Evolutionary conservation across 169 alveolate genomes (phyloP), one percentile per base, ranked within the genome.

Genomic region (Cryptosporidium ryanae): DNA sequence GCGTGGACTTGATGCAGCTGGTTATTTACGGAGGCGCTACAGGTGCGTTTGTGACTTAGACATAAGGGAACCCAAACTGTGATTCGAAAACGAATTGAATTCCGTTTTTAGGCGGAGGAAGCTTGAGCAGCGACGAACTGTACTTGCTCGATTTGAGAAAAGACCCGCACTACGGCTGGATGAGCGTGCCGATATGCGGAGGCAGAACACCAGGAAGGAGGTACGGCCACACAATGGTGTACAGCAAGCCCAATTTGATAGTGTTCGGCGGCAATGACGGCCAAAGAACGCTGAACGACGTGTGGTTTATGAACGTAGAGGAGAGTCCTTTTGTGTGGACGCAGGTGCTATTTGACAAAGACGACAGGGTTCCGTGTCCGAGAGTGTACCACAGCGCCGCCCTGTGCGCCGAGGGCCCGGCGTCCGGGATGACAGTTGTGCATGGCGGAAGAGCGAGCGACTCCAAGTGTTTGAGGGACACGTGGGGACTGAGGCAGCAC

Each of bases 251-350:
- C 13, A 95, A 94, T 89, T 91, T 98, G 44, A 92, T 98, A 17
- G 98, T 98, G 8, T 96, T 97, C 89, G 99, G 99, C 21, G 99
- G 99, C 2, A 98, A 98, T 93, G 97, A 98, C 63, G 99, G 99
- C 23, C 93, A 82, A 82, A 98, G 89, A 90, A 92, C 97, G 25
- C 94, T 96, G 55, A 97, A 97, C 89, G 99, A 98, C 92, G 98
- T 97, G 25, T 98, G 99, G 99, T 93, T 93, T 70, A 91, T 98
- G 89, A 97, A 97, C 90, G 99, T 98, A 44, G 99, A 97, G 90
- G 93, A 95, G 90, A 95, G 99, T 23, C 99, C 99, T 3, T 97
- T 98, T 82, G 92, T 94, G 63, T 97, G 99, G 99, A 90, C 90
- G 3, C 95, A 96, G 82, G 97, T 98, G 5, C 92, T 94, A 34